Evolutionary conservation across 768 basidiomycete species (phyloP).

Genomic region (Mycena rosella): DNA sequence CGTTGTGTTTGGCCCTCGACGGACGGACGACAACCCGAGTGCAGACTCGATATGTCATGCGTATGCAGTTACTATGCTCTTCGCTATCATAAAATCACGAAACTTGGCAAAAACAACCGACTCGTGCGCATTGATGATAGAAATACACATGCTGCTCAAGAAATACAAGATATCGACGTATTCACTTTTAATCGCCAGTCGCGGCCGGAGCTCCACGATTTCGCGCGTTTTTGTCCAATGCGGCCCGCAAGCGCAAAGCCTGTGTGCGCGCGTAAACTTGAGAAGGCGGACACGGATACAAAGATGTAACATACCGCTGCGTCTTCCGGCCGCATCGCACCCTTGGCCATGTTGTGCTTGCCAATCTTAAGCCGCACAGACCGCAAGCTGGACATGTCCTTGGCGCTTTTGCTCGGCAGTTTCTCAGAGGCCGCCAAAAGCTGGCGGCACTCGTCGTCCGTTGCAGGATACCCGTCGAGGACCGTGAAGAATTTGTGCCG

Average conservation of each 20-base stretch:
- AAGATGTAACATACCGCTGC: slow-evolving; percentile 69
- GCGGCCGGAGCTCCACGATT: slow-evolving; percentile 46
- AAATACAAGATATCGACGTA: slow-evolving; percentile 30
- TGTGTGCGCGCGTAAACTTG: slow-evolving; percentile 44
- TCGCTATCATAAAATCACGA: slow-evolving; percentile 31
- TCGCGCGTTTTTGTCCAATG: slow-evolving; percentile 68
- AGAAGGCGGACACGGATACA: background rate
- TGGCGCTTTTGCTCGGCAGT: slow-evolving; percentile 48
- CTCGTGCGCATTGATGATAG: slow-evolving; percentile 13
- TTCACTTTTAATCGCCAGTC: slow-evolving; percentile 14
- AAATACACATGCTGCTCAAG: slow-evolving; percentile 32
- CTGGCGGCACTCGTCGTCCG: slow-evolving; percentile 79
- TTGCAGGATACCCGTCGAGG: slow-evolving; percentile 76
- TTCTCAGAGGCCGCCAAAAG: slow-evolving; percentile 64
- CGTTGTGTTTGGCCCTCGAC: slow-evolving; percentile 25
- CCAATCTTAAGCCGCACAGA: slow-evolving; percentile 70
- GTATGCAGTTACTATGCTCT: slow-evolving; percentile 32
- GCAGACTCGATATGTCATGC: slow-evolving; percentile 31
- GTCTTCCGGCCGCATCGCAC: slow-evolving; percentile 84
- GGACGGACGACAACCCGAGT: slow-evolving; percentile 27
- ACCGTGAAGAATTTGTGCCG: slow-evolving; percentile 89
- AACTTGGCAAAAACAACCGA: slow-evolving; percentile 33
- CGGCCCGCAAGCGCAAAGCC: slow-evolving; percentile 79
- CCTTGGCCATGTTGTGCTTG: slow-evolving; percentile 92
- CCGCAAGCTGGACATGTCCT: slow-evolving; percentile 51